Evolutionary conservation across 257 asterid genomes (phyloP).

Genomic region (Nicotiana knightiana): DNA sequence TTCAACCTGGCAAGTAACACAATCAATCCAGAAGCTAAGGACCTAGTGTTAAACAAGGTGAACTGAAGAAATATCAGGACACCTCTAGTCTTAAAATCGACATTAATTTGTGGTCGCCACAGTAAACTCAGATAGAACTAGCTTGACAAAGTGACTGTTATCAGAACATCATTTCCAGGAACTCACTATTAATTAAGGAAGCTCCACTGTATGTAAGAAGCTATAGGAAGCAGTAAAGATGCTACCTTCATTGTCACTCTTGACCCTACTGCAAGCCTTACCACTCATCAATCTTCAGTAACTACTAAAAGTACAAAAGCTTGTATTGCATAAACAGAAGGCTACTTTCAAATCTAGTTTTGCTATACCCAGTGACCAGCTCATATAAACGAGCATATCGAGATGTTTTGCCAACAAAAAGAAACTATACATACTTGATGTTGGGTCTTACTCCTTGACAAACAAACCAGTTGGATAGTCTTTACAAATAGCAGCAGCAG

Average conservation of each 20-base stretch:
- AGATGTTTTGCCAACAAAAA: background rate
- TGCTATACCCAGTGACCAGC: background rate
- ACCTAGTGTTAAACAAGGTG: background rate
- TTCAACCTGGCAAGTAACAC: no score
- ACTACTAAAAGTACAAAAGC: conserved; percentile 8
- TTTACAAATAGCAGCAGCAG: no score
- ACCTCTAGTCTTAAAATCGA: background rate
- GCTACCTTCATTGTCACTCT: background rate
- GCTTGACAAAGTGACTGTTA: background rate
- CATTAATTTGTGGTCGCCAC: background rate
- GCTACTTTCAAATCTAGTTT: background rate
- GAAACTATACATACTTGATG: no score
- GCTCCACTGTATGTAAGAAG: background rate
- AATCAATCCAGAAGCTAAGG: no score
- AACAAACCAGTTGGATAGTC: no score
- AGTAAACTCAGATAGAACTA: background rate
- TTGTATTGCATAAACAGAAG: background rate
- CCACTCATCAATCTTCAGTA: background rate
- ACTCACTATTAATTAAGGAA: background rate
- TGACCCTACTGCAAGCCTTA: background rate
- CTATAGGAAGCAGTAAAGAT: background rate
- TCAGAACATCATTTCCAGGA: conserved; percentile 1
- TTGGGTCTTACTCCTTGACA: no score
- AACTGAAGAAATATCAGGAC: background rate
- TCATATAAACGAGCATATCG: background rate